phyloP scores from a whole-genome alignment of 1,284 basidiomycete species.

The Puccinia horiana region DNA sequence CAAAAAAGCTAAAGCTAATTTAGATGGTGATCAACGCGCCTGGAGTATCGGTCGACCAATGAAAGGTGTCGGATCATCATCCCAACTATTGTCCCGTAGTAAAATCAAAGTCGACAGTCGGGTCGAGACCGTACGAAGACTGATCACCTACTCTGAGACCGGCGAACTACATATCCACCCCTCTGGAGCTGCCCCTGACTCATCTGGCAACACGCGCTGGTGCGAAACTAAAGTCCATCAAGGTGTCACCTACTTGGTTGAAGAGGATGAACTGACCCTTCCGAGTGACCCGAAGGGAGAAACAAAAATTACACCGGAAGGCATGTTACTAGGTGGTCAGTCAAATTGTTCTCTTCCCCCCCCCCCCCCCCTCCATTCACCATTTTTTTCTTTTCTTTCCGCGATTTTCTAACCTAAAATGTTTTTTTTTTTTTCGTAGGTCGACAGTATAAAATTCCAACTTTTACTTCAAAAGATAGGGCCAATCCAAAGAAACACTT shows the following conservation, averaged over 20 bases:
- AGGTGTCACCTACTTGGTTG: slow-evolving; percentile 74
- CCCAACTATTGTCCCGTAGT: background rate
- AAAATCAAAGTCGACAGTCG: slow-evolving; percentile 48
- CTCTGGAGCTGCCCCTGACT: background rate
- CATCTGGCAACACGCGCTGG: slow-evolving; percentile 63
- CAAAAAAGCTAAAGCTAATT: slow-evolving; percentile 29
- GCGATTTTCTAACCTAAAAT: no score
- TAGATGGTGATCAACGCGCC: slow-evolving; percentile 34
- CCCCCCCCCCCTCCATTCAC: background rate
- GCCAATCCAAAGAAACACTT: slow-evolving; percentile 77
- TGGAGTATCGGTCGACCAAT: slow-evolving; percentile 32
- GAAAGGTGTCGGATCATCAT: slow-evolving; percentile 25
- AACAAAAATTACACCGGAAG: slow-evolving; percentile 82
- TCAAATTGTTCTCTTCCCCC: slow-evolving; percentile 44
- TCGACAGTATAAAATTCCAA: slow-evolving; percentile 81
- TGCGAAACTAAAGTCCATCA: slow-evolving; percentile 73
- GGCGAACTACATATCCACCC: slow-evolving; percentile 45
- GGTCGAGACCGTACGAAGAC: slow-evolving; percentile 47
- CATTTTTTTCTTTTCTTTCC: background rate
- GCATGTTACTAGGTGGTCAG: slow-evolving; percentile 79
- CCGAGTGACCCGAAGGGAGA: slow-evolving; percentile 83
- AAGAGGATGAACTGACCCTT: slow-evolving; percentile 83
- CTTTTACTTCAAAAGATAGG: slow-evolving; percentile 78
- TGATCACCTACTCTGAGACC: slow-evolving; percentile 22
- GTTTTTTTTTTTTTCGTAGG: slow-evolving; percentile 64